Evolutionary conservation across 345 rosid genomes (phyloP).

Genomic region (Cardamine occulta): DNA sequence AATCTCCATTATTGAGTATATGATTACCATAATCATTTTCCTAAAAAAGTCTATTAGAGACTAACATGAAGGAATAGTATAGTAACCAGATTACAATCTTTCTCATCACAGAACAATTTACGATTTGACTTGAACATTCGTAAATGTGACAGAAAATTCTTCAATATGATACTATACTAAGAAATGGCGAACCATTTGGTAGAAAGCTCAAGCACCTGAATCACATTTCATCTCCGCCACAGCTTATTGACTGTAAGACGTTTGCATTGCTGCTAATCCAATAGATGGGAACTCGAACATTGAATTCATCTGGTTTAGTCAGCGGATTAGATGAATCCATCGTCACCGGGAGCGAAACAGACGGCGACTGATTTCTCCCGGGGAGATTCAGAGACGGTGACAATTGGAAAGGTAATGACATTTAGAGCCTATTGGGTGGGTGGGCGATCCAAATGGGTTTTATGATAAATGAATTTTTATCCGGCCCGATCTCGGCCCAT

Average conservation of each 20-base stretch:
- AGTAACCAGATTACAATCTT: neutral
- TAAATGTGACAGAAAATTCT: neutral
- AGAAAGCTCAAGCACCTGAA: neutral
- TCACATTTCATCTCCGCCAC: neutral
- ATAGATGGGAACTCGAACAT: neutral
- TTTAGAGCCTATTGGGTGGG: neutral
- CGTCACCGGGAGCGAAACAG: neutral
- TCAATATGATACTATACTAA: neutral
- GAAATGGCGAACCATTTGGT: conserved; percentile 22
- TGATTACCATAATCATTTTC: too few relatives aligned
- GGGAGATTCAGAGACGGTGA: neutral
- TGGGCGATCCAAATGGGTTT: neutral
- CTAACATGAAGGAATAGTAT: neutral
- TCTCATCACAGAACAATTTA: conserved; percentile 1
- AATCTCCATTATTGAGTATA: too few relatives aligned
- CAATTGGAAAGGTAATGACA: neutral
- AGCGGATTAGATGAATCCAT: neutral
- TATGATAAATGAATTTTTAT: too few relatives aligned
- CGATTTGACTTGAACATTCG: neutral
- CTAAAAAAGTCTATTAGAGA: neutral
- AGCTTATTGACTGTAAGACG: neutral
- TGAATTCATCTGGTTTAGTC: neutral
- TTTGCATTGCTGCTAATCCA: neutral
- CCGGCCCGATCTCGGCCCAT: neutral
- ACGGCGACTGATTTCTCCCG: neutral